phyloP scores from a whole-genome alignment of 148 eudicot species.

The Pouteria glomerata region DNA sequence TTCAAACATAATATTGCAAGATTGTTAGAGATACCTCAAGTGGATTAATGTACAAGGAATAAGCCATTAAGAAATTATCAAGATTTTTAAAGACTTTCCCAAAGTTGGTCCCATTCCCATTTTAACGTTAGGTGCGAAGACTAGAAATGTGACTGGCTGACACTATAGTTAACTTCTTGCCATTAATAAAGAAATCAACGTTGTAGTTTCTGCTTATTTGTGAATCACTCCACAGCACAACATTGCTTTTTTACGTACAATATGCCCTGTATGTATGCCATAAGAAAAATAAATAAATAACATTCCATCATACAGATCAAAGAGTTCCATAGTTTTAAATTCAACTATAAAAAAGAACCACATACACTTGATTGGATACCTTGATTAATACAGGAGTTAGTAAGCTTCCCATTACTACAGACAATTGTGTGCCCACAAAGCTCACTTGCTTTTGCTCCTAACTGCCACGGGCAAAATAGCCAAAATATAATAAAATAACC shows the following conservation, averaged over 20 bases:
- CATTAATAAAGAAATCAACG: not conserved
- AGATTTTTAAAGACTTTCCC: not conserved
- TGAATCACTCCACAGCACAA: not conserved
- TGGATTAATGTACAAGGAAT: not conserved
- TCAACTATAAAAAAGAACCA: not conserved
- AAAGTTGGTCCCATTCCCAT: not conserved
- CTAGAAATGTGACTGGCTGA: not conserved
- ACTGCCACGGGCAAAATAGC: constrained; percentile 14
- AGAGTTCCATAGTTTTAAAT: not conserved
- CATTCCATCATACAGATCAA: not conserved
- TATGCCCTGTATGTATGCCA: not conserved
- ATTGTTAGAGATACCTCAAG: not conserved
- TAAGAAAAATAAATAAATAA: not conserved
- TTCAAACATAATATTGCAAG: not conserved
- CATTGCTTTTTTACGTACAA: not conserved
- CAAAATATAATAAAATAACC: no score
- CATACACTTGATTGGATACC: constrained; percentile 21
- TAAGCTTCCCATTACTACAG: constrained; percentile 13
- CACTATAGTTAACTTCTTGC: not conserved
- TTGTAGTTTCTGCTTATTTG: not conserved
- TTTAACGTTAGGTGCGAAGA: no score
- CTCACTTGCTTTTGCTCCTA: constrained; percentile 41
- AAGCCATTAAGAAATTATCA: no score
- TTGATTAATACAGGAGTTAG: constrained; percentile 20
- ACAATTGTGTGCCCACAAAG: constrained; percentile 36